phyloP scores from a whole-genome alignment of 495 filamentous ascomycete species.

The Penicillium herquei region DNA sequence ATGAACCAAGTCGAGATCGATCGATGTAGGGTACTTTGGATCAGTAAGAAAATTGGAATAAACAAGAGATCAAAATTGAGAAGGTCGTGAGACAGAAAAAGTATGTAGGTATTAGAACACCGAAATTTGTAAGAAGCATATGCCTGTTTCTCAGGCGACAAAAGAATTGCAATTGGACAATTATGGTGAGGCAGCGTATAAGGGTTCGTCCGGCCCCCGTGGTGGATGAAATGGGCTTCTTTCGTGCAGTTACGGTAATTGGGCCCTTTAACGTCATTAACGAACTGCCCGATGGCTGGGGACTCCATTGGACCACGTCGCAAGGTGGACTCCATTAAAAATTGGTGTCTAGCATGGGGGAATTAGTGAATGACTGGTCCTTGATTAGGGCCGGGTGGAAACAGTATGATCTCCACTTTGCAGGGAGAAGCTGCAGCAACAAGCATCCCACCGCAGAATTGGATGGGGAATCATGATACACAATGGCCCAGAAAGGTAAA shows the following conservation, averaged over 20 bases:
- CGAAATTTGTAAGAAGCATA: constrained; percentile 29
- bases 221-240: constrained; percentile 28
- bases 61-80: constrained; percentile 29
- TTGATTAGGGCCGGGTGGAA: constrained; percentile 34
- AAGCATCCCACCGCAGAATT: constrained; percentile 14
- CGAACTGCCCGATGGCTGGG: constrained; percentile 34
- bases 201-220: constrained; percentile 31
- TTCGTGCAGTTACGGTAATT: constrained; percentile 25
- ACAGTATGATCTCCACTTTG: constrained; percentile 26
- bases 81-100: constrained; percentile 21
- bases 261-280: constrained; percentile 37
- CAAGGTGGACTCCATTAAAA: constrained; percentile 21
- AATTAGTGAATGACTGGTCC: constrained; percentile 19
- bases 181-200: constrained; percentile 44
- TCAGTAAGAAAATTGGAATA: constrained; percentile 14
- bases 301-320: constrained; percentile 47
- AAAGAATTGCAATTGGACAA: constrained; percentile 24
- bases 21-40: constrained; percentile 23
- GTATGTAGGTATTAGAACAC: constrained; percentile 35
- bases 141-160: constrained; percentile 26
- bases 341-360: constrained; percentile 20
- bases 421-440: constrained; percentile 20
- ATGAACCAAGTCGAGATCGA: constrained; percentile 29
- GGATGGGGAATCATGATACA: constrained; percentile 19
- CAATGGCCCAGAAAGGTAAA: constrained; percentile 24